Percentiles rank a stretch among this genome's conserved stretches.
These are phyloP conservation scores for Scorias spongiosa DNA, from an alignment of 2,329 filamentous ascomycete species.

Conservation along the genomic window DNA sequence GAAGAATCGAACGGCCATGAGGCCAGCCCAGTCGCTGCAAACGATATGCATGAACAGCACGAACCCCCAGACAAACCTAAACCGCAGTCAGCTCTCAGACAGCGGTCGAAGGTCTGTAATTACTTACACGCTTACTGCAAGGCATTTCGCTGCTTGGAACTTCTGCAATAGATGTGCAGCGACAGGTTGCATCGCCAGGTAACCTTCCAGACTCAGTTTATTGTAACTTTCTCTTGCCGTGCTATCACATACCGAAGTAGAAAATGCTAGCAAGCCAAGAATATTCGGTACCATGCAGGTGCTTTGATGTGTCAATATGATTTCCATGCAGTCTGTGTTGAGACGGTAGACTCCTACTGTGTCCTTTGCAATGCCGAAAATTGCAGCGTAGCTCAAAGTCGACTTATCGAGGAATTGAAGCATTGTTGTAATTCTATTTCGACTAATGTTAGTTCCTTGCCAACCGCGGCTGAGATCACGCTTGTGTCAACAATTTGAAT, in stretches of 20 bases:
- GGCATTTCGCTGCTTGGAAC: conserved; percentile 7
- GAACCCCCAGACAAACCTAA: conserved; percentile 6
- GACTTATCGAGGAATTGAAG: too few relatives aligned
- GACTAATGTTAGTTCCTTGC: too few relatives aligned
- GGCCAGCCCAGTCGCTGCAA: conserved; percentile 33
- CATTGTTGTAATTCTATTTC: too few relatives aligned
- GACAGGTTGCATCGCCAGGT: too few relatives aligned
- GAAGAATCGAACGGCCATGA: conserved; percentile 38
- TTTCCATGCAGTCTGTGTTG: too few relatives aligned
- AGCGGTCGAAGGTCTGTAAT: too few relatives aligned
- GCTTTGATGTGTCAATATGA: neutral
- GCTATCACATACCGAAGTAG: conserved; percentile 2
- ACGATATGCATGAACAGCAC: conserved; percentile 6
- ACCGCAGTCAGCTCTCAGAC: too few relatives aligned
- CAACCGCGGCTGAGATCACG: too few relatives aligned
- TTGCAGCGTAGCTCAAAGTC: too few relatives aligned
- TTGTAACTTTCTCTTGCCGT: conserved; percentile 7
- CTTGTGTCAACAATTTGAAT: too few relatives aligned
- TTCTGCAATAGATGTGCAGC: conserved; percentile 1
- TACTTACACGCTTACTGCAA: conserved; percentile 6
- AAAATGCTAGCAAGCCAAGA: neutral
- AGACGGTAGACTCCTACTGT: too few relatives aligned
- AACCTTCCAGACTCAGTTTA: neutral
- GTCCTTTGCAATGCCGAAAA: too few relatives aligned
- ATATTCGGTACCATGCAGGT: neutral